Evolutionary conservation across 1,139 yeast species (phyloP).

Genomic region (Ogataea hybrid): DNA sequence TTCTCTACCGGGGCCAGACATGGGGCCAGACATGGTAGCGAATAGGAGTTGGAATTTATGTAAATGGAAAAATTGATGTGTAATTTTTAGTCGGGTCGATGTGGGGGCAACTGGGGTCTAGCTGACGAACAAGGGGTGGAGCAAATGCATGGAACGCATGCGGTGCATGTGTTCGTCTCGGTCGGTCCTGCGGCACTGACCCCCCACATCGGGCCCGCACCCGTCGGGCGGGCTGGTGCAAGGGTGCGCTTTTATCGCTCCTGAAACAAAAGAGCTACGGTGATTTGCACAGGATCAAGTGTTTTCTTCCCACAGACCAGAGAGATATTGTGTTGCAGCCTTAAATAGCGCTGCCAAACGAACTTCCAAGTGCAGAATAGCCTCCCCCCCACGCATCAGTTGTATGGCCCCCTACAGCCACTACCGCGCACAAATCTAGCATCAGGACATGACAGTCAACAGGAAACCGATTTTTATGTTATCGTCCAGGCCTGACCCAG

Average conservation of each 20-base stretch:
- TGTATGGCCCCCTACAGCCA: too few species aligned
- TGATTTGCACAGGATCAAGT: neutral
- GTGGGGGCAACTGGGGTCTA: neutral
- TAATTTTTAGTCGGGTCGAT: neutral
- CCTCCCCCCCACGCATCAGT: neutral
- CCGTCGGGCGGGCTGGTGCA: neutral
- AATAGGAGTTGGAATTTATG: neutral
- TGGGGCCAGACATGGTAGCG: conserved; percentile 4
- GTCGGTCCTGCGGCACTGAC: neutral
- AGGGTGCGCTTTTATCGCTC: neutral
- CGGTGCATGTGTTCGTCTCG: too few species aligned
- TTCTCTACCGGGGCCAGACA: neutral
- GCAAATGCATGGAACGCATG: too few species aligned
- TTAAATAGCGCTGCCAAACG: too few species aligned
- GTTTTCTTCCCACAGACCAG: neutral
- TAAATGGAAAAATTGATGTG: neutral
- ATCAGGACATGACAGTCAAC: neutral
- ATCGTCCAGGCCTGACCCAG: neutral
- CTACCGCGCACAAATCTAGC: too few species aligned
- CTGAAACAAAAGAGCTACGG: conserved; percentile 5
- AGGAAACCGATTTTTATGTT: neutral
- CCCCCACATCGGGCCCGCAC: neutral
- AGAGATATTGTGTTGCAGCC: neutral
- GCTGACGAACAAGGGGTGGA: neutral
- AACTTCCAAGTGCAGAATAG: neutral